phyloP scores from a whole-genome alignment of 2,329 filamentous ascomycete species.

The Hirsutella minnesotensis region DNA sequence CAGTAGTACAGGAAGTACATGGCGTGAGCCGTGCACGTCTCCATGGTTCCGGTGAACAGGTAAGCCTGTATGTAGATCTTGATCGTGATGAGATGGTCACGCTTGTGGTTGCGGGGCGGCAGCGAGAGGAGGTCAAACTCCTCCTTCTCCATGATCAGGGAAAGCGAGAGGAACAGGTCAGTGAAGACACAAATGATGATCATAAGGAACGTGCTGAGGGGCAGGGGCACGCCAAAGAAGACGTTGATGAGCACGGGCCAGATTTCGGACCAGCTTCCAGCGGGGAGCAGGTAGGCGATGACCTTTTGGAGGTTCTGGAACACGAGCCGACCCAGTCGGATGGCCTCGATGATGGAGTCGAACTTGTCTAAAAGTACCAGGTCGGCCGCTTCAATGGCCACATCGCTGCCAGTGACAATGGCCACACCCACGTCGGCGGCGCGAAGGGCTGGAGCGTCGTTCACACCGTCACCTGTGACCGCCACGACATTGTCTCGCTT shows the following conservation, averaged over 20 bases:
- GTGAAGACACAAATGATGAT: constrained; percentile 47
- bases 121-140: constrained; percentile 40
- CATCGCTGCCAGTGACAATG: constrained; percentile 51
- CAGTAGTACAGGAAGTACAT: constrained; percentile 45
- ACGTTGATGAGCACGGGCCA: constrained; percentile 45
- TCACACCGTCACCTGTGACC: constrained; percentile 65
- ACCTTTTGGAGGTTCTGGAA: constrained; percentile 30
- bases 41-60: constrained; percentile 39
- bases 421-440: constrained; percentile 59
- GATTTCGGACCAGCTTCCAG: constrained; percentile 43
- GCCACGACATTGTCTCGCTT: constrained; percentile 46
- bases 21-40: constrained; percentile 33
- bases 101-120: constrained; percentile 35
- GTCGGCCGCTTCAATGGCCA: constrained; percentile 52
- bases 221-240: constrained; percentile 40
- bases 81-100: constrained; percentile 38
- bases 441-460: constrained; percentile 54
- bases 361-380: constrained; percentile 61
- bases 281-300: constrained; percentile 34
- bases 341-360: constrained; percentile 56
- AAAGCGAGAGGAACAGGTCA: constrained; percentile 37
- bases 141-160: constrained; percentile 42
- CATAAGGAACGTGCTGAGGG: constrained; percentile 41
- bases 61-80: constrained; percentile 40
- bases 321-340: constrained; percentile 30